Evolutionary conservation across 345 rosid genomes (phyloP), one percentile per base, ranked within the genome.

Genomic region (Acer yangbiense): DNA sequence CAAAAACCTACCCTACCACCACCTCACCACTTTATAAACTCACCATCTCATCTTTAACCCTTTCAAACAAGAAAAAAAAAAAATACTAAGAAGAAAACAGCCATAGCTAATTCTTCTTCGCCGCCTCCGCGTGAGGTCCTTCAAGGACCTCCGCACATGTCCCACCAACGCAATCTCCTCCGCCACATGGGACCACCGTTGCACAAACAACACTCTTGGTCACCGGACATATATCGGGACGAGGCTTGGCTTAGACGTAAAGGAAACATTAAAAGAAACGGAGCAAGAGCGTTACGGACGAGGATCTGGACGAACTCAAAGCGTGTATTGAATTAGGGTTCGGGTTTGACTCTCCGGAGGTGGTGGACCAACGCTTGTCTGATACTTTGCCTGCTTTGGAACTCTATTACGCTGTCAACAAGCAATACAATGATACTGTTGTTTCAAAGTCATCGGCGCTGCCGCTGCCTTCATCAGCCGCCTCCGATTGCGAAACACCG

Each of bases 271-370:
- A 87, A 80, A 85, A 78, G 55, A 77, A 77, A 77, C 80, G 88
- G 2, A 90, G 90, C 75, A 95, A 90, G 86, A 95, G 97, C 89
- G 90, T 93, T 50, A 93, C 97, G 0, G 98, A 92, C 27, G 99
- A 93, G 35, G 99, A 95, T 72, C 87, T 95, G 21, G 98, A 92
- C 75, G 98, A 95, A 78, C 99, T 95, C 65, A 95, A 93, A 81
- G 99, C 89, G 0, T 93, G 97, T 78, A 76, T 93, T 46, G 98
- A 95, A 39, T 82, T 95, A 50, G 99, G 97, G 4, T 95, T 95
- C 77, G 95, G 98, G 16, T 91, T 95, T 52, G 92, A 88, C 69
- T 93, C 97, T 3, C 92, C 96, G 0, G 88, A 90, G 68, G 85
- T 80, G 67, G 85, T 80, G 18, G 97, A 95, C 80, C 92, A 41